Base-by-base conservation (phyloP, 106 monocot species). In the Dendrobium chrysotoxum region DNA sequence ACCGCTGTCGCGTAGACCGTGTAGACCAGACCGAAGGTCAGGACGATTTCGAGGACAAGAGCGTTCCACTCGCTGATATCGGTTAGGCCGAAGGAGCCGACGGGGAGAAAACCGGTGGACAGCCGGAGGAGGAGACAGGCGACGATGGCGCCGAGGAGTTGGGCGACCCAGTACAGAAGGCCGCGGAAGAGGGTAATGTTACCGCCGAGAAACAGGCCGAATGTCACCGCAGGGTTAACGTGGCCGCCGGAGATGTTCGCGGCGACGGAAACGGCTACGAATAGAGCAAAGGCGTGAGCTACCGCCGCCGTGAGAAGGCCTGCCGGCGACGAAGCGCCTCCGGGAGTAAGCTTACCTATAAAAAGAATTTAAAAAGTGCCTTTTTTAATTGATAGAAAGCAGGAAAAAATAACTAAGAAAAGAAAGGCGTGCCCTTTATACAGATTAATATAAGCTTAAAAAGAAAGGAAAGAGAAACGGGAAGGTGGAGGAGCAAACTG, bases 191-290 rank as follows among this genome's bases (percentile, higher is more conserved):
- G 80, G n/a, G 83, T 81, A 75, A 86, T 88, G 88, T 88, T 85
- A 3, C 88, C 88, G 45, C 88, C 88, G 26, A 88, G 11, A 81
- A 88, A 88, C 17, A 80, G 85, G 38, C 88, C 88, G 85, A 88
- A 88, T 9, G 88, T 88, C 28, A 88, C 88, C n/a, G 88, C 88
- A 2, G 88, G 88, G 80, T 88, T 88, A 6, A 88, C 88, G 78
- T 88, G 85, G 1, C 85, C 88, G 18, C 88, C 88, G 70, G 88
- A 88, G 88, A 88, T 88, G 85, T 88, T 88, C 28, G 85, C 85
- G 9, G 78, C 83, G 4, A 81, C 81, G 5, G 88, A 80, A 5
- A 88, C 88, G 16, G 88, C 85, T 3, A 81, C 88, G 81, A 88
- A 88, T 53, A 88, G 88, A 3, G 41, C 88, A 79, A 88, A 88